phyloP scores from a whole-genome alignment of 495 filamentous ascomycete species.

The Penicillium cataractarum region DNA sequence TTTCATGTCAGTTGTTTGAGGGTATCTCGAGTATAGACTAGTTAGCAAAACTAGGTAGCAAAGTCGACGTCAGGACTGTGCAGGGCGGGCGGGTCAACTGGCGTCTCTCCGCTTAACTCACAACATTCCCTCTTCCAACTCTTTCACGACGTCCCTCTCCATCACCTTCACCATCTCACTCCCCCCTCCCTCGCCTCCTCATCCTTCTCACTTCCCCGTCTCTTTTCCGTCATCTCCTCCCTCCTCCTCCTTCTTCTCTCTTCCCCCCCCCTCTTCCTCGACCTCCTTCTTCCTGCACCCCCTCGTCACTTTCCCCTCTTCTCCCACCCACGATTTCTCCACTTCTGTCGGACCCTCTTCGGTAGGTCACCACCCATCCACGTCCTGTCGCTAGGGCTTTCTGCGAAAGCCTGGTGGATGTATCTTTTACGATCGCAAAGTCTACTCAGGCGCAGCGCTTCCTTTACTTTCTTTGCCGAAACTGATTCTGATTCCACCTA shows the following conservation, averaged over 20 bases:
- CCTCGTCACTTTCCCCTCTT: slow-evolving; percentile 26
- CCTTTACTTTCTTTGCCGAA: neutral
- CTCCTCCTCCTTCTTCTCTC: slow-evolving; percentile 21
- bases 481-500: slow-evolving; percentile 17
- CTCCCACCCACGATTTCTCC: slow-evolving; percentile 34
- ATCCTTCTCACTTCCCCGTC: slow-evolving; percentile 28
- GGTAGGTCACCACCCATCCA: slow-evolving; percentile 25
- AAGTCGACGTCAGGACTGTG: neutral
- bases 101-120: slow-evolving; percentile 31
- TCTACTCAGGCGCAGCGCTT: slow-evolving; percentile 7
- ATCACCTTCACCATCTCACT: slow-evolving; percentile 20
- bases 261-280: slow-evolving; percentile 26
- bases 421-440: slow-evolving; percentile 5
- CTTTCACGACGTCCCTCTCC: slow-evolving; percentile 30
- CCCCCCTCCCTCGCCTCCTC: slow-evolving; percentile 24
- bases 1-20: neutral
- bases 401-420: neutral
- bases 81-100: slow-evolving; percentile 13
- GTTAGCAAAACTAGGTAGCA: neutral
- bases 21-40: neutral
- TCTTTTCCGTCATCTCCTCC: slow-evolving; percentile 23
- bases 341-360: slow-evolving; percentile 32
- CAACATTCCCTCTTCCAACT: slow-evolving; percentile 33
- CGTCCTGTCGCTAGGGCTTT: neutral
- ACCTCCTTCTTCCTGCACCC: slow-evolving; percentile 18